These are phyloP conservation scores for Chlorella sp. DNA, from an alignment of 139 green algal genomes.

Conservation along the genomic window DNA sequence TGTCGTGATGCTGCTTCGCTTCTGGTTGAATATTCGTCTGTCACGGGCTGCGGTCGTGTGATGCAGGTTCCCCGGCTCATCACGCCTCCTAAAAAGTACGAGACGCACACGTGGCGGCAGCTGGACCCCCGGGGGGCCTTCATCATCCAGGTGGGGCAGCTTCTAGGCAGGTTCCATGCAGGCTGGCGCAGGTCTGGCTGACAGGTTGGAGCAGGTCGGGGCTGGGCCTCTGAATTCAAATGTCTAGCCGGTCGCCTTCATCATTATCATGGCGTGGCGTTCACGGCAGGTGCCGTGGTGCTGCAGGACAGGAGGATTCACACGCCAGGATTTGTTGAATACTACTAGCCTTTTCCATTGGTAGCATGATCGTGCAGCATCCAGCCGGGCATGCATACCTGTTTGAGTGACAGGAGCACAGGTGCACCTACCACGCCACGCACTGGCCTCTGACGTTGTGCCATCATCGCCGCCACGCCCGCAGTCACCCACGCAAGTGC, in stretches of 20 bases:
- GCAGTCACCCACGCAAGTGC: background rate
- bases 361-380: too few relatives aligned
- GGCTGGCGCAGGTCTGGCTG: too few relatives aligned
- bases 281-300: background rate
- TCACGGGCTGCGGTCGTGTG: too few relatives aligned
- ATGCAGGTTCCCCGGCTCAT: conserved; percentile 41
- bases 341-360: too few relatives aligned
- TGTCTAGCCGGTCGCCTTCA: background rate
- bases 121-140: conserved; percentile 67
- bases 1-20: background rate
- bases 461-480: too few relatives aligned
- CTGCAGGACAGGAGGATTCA: background rate
- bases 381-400: too few relatives aligned
- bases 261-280: background rate
- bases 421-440: too few relatives aligned
- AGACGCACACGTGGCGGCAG: conserved; percentile 25
- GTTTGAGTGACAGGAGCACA: too few relatives aligned
- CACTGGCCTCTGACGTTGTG: too few relatives aligned
- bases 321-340: background rate
- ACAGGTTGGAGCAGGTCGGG: background rate
- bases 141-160: conserved; percentile 21
- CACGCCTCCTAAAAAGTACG: conserved; percentile 8
- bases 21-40: too few relatives aligned
- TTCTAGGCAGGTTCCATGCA: background rate
- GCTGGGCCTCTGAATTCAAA: background rate